Evolutionary conservation across 2,329 filamentous ascomycete genomes (phyloP).

Genomic region (Epichloe festucae): DNA sequence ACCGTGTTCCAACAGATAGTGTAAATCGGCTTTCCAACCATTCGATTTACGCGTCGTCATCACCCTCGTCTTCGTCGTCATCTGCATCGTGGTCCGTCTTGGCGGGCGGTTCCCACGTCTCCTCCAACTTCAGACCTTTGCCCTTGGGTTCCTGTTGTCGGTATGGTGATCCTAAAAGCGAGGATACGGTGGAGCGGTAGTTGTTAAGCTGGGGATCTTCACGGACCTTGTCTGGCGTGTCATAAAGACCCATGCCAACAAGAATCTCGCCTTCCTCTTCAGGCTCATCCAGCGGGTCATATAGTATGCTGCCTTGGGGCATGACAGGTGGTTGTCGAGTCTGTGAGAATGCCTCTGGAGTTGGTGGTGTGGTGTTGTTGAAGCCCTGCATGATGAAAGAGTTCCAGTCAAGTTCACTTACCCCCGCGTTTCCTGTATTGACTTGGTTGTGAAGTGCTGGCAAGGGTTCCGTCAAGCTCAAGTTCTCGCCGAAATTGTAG

Average conservation of each 20-base stretch:
- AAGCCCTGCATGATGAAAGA: slow-evolving; percentile 31
- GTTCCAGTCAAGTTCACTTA: slow-evolving; percentile 28
- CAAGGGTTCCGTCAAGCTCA: slow-evolving; percentile 18
- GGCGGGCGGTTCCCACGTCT: slow-evolving; percentile 61
- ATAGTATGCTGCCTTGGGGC: slow-evolving; percentile 36
- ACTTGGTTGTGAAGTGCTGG: slow-evolving; percentile 11
- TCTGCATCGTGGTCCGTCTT: slow-evolving; percentile 45
- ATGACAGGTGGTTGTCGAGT: slow-evolving; percentile 35
- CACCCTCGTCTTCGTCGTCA: slow-evolving; percentile 28
- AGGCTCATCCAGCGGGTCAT: slow-evolving; percentile 35
- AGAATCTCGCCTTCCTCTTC: slow-evolving; percentile 58
- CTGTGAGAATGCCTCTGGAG: slow-evolving; percentile 44
- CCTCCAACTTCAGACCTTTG: slow-evolving; percentile 69
- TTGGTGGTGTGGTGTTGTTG: slow-evolving; percentile 41
- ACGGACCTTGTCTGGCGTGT: slow-evolving; percentile 47
- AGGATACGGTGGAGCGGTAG: slow-evolving; percentile 40
- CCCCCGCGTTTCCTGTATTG: slow-evolving; percentile 7
- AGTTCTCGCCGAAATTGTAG: slow-evolving; percentile 13
- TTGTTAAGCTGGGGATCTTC: slow-evolving; percentile 38
- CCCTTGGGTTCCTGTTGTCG: slow-evolving; percentile 37
- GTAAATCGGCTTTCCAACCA: no score
- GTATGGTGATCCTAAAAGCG: slow-evolving; percentile 39
- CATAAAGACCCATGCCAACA: slow-evolving; percentile 74
- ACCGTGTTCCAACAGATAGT: no score
- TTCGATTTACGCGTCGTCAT: not conserved